Evolutionary conservation across 129 eudicot species (phyloP).

Genomic region (Flaveria ramosissima): DNA sequence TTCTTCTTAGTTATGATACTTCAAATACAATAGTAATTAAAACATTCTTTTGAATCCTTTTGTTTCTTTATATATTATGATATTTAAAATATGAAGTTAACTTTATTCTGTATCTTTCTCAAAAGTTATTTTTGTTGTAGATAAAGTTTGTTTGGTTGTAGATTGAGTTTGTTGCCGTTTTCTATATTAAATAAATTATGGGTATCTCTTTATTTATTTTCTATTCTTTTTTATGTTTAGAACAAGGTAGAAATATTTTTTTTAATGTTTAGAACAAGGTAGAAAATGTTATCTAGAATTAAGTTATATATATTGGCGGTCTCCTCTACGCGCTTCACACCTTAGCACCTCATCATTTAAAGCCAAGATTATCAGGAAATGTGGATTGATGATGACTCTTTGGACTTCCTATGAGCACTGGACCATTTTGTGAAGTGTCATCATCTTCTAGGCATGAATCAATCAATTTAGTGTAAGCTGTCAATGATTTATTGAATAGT

Average conservation of each 20-base stretch:
- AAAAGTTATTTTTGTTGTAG: too few relatives aligned
- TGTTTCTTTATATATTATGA: too few relatives aligned
- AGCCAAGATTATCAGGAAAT: background rate
- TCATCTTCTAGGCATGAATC: conserved; percentile 21
- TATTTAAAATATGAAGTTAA: too few relatives aligned
- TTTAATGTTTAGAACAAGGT: too few relatives aligned
- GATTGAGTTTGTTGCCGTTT: background rate
- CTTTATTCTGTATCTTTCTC: background rate
- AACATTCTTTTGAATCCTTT: background rate
- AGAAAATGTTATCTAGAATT: background rate
- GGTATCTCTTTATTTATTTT: background rate
- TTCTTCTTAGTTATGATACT: too few relatives aligned
- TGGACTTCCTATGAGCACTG: conserved; percentile 6
- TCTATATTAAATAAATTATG: background rate
- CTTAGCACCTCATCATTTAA: background rate
- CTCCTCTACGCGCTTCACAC: background rate
- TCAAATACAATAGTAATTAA: too few relatives aligned
- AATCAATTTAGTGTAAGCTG: conserved; percentile 24
- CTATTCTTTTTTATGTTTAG: too few relatives aligned
- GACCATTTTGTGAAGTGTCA: conserved; percentile 30
- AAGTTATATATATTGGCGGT: background rate
- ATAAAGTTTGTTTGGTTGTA: background rate
- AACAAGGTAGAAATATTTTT: too few relatives aligned
- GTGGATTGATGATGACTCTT: conserved; percentile 32
- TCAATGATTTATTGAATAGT: conserved; percentile 29